Percentiles rank a stretch among this genome's conserved stretches.
These are phyloP conservation scores for Spinacia oleracea DNA, from an alignment of 179 eudicot genomes.

Conservation along the genomic window DNA sequence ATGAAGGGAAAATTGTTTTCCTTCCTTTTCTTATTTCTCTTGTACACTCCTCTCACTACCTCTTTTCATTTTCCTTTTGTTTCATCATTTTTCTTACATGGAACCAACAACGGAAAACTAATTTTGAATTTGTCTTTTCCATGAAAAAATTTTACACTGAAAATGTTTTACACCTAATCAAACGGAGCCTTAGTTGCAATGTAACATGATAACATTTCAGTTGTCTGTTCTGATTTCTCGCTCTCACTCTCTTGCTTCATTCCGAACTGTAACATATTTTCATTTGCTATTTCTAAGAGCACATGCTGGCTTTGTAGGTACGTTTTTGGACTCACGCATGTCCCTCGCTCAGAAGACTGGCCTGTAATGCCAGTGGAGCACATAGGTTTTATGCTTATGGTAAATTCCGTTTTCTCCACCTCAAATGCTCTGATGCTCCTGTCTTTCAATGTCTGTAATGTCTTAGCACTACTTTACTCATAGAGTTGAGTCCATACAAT, in stretches of 20 bases:
- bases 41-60: no score
- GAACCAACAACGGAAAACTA: no score
- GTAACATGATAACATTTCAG: background rate
- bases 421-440: no score
- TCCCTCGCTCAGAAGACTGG: conserved; percentile 53
- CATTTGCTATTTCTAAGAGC: background rate
- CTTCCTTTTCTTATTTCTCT: no score
- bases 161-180: no score
- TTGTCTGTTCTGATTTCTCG: background rate
- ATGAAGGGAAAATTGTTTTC: no score
- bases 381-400: conserved; percentile 49
- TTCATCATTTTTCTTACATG: no score
- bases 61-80: no score
- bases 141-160: no score
- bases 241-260: background rate
- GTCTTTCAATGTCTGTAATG: background rate
- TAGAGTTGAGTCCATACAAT: background rate
- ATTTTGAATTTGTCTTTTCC: no score
- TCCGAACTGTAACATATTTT: background rate
- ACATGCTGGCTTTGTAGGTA: conserved; percentile 33
- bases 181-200: no score
- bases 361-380: conserved; percentile 51
- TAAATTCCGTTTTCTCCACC: conserved; percentile 4
- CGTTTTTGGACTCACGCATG: conserved; percentile 48
- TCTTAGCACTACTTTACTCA: background rate